Conservation (phyloP, 2,329 filamentous ascomycete species). For the Diaporthe velutina region DNA sequence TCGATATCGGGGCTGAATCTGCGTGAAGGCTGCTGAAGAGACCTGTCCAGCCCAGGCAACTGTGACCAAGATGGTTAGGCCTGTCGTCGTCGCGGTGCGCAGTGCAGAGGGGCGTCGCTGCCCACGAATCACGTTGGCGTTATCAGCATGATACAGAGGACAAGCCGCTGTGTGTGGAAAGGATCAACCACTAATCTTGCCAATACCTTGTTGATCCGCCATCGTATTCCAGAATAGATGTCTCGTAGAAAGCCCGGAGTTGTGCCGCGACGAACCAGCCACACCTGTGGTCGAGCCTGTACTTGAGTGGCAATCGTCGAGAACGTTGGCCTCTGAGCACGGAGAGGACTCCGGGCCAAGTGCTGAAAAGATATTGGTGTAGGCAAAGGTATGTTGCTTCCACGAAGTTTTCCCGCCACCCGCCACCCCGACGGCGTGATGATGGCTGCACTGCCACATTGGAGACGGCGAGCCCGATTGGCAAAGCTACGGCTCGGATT, state of each 20-base stretch:
- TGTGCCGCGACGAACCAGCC: neutral
- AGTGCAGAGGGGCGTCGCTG: neutral
- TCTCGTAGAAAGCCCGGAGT: neutral
- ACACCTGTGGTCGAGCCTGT: neutral
- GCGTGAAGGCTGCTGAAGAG: neutral
- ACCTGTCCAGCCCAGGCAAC: neutral
- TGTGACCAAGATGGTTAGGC: too few relatives aligned
- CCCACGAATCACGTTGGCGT: neutral
- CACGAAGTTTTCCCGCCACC: neutral
- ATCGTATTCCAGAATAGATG: neutral
- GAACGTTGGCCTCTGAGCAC: neutral
- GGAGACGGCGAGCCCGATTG: slow-evolving; percentile 5
- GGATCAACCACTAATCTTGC: neutral
- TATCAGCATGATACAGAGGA: too few relatives aligned
- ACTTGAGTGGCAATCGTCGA: neutral
- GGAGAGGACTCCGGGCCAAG: neutral
- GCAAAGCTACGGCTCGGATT: neutral
- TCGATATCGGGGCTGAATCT: neutral
- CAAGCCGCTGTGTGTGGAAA: neutral
- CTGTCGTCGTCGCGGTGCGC: too few relatives aligned
- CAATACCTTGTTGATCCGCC: neutral
- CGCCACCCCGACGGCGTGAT: neutral
- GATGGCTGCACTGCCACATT: neutral
- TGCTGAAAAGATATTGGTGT: neutral
- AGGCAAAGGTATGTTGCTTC: too few relatives aligned